Percentiles rank a stretch among this genome's conserved stretches.
These are phyloP conservation scores for Penicillium maclennaniae DNA, from an alignment of 495 filamentous ascomycete species.

Conservation along the genomic window DNA sequence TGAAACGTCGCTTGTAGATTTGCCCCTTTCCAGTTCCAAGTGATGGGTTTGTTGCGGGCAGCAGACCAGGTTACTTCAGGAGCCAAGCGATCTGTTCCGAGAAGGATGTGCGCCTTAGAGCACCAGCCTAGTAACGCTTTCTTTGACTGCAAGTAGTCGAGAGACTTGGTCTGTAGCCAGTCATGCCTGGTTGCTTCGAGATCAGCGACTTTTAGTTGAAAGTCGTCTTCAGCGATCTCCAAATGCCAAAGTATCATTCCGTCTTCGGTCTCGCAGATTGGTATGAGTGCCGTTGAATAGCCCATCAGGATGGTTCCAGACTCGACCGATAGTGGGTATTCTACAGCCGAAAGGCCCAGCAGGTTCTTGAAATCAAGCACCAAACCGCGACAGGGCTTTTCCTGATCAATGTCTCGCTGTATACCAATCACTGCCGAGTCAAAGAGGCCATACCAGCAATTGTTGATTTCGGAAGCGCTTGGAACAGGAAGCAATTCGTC, in stretches of 20 bases:
- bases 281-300: slow-evolving; percentile 3
- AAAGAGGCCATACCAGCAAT: neutral
- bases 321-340: slow-evolving; percentile 2
- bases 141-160: slow-evolving; percentile 3
- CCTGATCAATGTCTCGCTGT: neutral
- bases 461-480: too few species aligned
- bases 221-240: neutral
- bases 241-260: slow-evolving; percentile 7
- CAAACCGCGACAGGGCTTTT: too few species aligned
- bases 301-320: slow-evolving; percentile 2
- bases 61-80: slow-evolving; percentile 8
- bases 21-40: slow-evolving; percentile 6
- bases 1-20: slow-evolving; percentile 8
- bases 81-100: neutral
- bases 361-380: slow-evolving; percentile 3
- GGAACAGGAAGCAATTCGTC: neutral
- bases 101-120: neutral
- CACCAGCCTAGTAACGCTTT: slow-evolving; percentile 12
- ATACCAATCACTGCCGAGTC: slow-evolving; percentile 1
- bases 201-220: slow-evolving; percentile 1
- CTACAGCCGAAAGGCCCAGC: slow-evolving; percentile 2
- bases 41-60: slow-evolving; percentile 1
- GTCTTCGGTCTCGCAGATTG: neutral
- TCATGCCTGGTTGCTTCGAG: neutral
- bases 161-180: neutral